Evolutionary conservation across 495 filamentous ascomycete species (phyloP), one percentile per base, ranked within the genome.

Genomic region (Baudoinia panamericana): DNA sequence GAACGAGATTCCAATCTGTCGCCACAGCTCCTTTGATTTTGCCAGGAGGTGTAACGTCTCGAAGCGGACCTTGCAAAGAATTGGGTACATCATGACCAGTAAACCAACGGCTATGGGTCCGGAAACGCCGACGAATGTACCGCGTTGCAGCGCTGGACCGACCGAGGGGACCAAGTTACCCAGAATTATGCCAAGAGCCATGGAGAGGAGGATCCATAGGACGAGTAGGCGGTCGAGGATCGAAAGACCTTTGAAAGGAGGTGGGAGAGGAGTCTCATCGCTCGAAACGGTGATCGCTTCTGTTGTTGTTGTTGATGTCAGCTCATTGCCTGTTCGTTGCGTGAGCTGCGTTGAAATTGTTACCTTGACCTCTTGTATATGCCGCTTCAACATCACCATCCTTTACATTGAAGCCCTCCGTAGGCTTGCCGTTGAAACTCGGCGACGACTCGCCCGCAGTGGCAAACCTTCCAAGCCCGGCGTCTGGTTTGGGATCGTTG

Each of bases 21-120:
- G 68, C 84, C 84, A 95, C 6, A 92, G 61, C 2, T 62, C 62
- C 4, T 69, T 69, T 4, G 69, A 53, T 9, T 61, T 58, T 45
- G 93, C 74, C 13, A 83, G 57, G 6, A 71, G 67, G 56, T 88
- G 83, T 29, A 96, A 60, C 0, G 68, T 71, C 58, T 93, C 87
- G 58, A 73, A 92, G 24, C 75, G 73, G n/a, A 94, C 78, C 59
- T 93, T 94, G 71, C 86, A 90, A 16, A 93, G 66, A 45, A 92
- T 92, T 0, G 86, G 86, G 52, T 92, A 93, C 85, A 93, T 93
- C 84, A 93, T 93, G 20, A 90, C 73, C 6, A 93, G 69, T 15
- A 93, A 65, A 10, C 86, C 85, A 44, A 88, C 60, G 0, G 84
- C 80, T 31, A 92, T 88, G 0, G 83, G 84, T 5, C 86, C 52